Conservation (phyloP, 2,329 filamentous ascomycete species). For the Daldinia sp. region DNA sequence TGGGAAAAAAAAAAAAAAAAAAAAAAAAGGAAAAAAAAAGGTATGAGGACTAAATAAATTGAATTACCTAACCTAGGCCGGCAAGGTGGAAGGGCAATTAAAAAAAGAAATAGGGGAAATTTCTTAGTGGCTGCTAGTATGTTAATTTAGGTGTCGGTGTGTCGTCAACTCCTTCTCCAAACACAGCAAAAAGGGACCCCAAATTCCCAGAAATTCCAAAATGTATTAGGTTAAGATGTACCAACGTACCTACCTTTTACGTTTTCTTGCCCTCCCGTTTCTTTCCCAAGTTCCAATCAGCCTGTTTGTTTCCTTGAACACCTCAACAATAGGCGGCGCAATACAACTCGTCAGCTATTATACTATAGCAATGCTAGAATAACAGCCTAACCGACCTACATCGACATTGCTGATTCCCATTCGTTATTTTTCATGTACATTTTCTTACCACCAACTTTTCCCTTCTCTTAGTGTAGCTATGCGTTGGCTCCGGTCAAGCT, state of each 20-base stretch:
- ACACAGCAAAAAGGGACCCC: slow-evolving; percentile 6
- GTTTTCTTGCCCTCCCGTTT: slow-evolving; percentile 13
- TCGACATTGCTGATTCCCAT: neutral
- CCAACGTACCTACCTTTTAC: neutral
- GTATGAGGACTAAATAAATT: slow-evolving; percentile 13
- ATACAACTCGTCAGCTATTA: slow-evolving; percentile 8
- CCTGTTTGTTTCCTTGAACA: slow-evolving; percentile 32
- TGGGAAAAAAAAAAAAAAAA: neutral
- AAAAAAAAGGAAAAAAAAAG: neutral
- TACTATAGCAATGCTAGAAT: slow-evolving; percentile 1
- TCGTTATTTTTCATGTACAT: neutral
- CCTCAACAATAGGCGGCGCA: slow-evolving; percentile 19
- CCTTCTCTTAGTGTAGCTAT: neutral
- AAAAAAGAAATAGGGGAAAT: slow-evolving; percentile 2
- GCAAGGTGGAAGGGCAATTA: neutral
- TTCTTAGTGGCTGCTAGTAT: slow-evolving; percentile 20
- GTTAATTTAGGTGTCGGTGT: slow-evolving; percentile 20
- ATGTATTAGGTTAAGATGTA: too few species aligned
- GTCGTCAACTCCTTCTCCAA: slow-evolving; percentile 26
- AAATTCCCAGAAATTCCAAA: neutral
- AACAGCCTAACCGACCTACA: slow-evolving; percentile 1
- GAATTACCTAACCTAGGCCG: too few species aligned
- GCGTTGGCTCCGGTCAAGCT: slow-evolving; percentile 11
- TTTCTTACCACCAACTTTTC: slow-evolving; percentile 10
- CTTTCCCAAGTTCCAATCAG: slow-evolving; percentile 34